Base-by-base conservation (phyloP, 2,329 filamentous ascomycete species). In the Pseudogymnoascus sp. region DNA sequence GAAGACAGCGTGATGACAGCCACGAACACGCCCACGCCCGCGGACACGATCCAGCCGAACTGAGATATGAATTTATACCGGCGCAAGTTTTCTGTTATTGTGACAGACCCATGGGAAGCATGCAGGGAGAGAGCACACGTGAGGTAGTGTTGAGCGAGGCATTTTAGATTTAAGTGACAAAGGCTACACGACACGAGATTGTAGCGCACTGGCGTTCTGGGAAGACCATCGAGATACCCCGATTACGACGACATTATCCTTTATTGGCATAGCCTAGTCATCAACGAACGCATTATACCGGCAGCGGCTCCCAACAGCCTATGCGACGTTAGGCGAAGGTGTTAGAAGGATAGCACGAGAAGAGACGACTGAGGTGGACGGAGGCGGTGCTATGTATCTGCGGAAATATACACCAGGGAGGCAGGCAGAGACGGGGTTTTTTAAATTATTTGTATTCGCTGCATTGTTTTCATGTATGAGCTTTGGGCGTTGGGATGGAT, bases 161-260 rank as follows among this genome's bases (percentile, higher is more conserved):
- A 52, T 52, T 52, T 52, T 52, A 52, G 41, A 52, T 18, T 28
- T 26, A 15, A 28, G 41, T 48, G 41, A 48, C 21, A 8, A 28
- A 10, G 23, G 41, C 41, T 52, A 52, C 41, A 45, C 41, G 41
- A 30, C n/a, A 52, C 23, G 41, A 13, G 21, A 15, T 28, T 18
- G 41, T 52, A 52, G 41, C 23, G 41, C 6, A 52, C 41, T 18
- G 41, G 41, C 41, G 41, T 52, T 52, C n/a, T 28, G 41, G 41
- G 23, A 52, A 30, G 41, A 52, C 23, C 23, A 52, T 52, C 41
- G 41, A 52, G 41, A 52, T 52, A 52, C 41, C 41, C 41, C 41
- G 41, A 52, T 52, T 52, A 52, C 23, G 41, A 30, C 41, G 41
- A 52, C 23, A 52, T 30, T 18, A 28, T 48, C 41, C 18, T 13